Percentiles rank a stretch among this genome's conserved stretches.
phyloP scores from a whole-genome alignment of 2,329 filamentous ascomycete genomes.

The Aspergillus persii region DNA sequence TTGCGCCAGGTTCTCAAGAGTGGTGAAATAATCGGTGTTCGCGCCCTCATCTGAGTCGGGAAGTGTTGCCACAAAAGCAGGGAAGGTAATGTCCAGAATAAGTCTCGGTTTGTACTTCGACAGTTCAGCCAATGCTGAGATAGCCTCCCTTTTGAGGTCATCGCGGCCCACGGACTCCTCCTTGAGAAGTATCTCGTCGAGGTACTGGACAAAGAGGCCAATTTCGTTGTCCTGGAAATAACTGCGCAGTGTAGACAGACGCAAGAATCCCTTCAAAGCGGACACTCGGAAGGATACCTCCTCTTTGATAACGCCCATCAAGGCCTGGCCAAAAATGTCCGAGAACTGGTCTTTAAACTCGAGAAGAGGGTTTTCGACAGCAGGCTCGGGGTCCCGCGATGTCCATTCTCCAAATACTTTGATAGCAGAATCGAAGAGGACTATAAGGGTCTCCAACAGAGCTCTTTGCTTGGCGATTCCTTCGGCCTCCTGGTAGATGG shows the following conservation, averaged over 20 bases:
- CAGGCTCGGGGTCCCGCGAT: constrained; percentile 36
- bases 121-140: constrained; percentile 58
- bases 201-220: constrained; percentile 54
- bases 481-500: constrained; percentile 60
- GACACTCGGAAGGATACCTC: constrained; percentile 51
- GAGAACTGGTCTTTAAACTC: constrained; percentile 52
- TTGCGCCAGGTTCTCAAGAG: constrained; percentile 63
- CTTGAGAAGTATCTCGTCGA: constrained; percentile 60
- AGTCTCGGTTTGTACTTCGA: constrained; percentile 61
- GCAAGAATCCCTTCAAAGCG: constrained; percentile 48
- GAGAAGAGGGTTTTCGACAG: constrained; percentile 43
- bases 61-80: constrained; percentile 63
- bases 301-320: constrained; percentile 53
- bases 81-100: constrained; percentile 64
- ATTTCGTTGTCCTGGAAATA: constrained; percentile 54
- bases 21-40: constrained; percentile 50
- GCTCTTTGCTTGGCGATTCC: constrained; percentile 62
- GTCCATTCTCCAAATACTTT: constrained; percentile 58
- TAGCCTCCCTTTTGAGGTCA: constrained; percentile 58
- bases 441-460: constrained; percentile 59
- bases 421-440: constrained; percentile 58
- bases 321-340: constrained; percentile 54
- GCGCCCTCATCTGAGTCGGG: constrained; percentile 56
- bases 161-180: constrained; percentile 57
- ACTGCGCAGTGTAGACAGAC: constrained; percentile 45